These are phyloP conservation scores for Kickxella alabastrina DNA, from an alignment of 192 early-diverging fungal genomes.

Conservation along the genomic window DNA sequence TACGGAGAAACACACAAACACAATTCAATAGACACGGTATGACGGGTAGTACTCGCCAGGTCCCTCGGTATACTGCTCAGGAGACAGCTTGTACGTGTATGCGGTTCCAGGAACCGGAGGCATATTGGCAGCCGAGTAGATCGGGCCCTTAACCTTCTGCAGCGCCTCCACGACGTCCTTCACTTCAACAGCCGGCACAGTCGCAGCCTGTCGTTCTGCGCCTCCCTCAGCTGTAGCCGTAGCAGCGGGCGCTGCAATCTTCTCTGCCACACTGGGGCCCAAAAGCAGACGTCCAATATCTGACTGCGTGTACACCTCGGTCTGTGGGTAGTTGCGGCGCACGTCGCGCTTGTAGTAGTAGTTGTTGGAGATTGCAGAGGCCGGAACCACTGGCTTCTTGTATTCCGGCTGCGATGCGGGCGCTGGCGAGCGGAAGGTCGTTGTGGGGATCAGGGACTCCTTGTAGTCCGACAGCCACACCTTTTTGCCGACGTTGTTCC, in stretches of 20 bases:
- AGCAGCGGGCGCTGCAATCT: constrained; percentile 9
- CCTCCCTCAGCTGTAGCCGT: constrained; percentile 4
- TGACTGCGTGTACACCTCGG: constrained; percentile 73
- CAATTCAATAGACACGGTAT: constrained; percentile 48
- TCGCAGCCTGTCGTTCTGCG: constrained; percentile 1
- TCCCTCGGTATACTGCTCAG: constrained; percentile 33
- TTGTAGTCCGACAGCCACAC: constrained; percentile 54
- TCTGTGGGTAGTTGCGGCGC: constrained; percentile 86
- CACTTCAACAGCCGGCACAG: constrained; percentile 19
- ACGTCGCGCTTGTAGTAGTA: constrained; percentile 88
- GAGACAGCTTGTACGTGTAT: constrained; percentile 52
- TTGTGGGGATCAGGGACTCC: constrained; percentile 63
- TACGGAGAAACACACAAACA: too few relatives aligned
- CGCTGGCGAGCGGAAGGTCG: constrained; percentile 66
- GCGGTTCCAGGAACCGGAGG: constrained; percentile 55
- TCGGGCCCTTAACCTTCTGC: constrained; percentile 43
- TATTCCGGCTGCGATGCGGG: constrained; percentile 55
- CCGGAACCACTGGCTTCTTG: constrained; percentile 54
- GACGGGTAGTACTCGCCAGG: constrained; percentile 52
- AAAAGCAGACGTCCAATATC: constrained; percentile 68
- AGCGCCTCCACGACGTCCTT: constrained; percentile 54
- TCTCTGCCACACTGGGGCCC: constrained; percentile 8
- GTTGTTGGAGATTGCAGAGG: constrained; percentile 73
- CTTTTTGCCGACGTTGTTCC: constrained; percentile 46
- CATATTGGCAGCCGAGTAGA: constrained; percentile 53